These are phyloP conservation scores for Puccinia hordei DNA, from an alignment of 1,284 basidiomycete species.

Conservation along the genomic window DNA sequence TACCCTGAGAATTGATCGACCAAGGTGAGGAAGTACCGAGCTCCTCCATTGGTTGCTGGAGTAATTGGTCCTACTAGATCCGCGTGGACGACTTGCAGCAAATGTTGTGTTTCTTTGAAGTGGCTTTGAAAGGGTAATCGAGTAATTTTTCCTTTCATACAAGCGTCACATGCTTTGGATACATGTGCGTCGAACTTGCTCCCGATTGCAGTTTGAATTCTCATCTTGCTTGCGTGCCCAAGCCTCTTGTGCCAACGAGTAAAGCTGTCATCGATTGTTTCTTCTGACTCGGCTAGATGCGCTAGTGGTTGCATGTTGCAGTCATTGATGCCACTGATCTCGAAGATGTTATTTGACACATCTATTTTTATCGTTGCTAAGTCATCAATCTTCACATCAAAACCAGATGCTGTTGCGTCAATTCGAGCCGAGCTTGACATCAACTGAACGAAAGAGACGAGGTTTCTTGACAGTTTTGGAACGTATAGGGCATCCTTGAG, in stretches of 20 bases:
- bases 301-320: too few relatives aligned
- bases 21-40: conserved; percentile 3
- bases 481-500: conserved; percentile 7
- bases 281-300: too few relatives aligned
- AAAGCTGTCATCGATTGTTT: too few relatives aligned
- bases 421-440: background rate
- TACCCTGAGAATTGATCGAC: background rate
- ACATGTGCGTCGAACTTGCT: too few relatives aligned
- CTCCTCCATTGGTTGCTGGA: background rate
- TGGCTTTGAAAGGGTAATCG: background rate
- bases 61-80: conserved; percentile 15
- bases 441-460: conserved; percentile 1
- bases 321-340: background rate
- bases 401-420: background rate
- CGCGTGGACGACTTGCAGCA: background rate
- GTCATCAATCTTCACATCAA: background rate
- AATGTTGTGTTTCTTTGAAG: background rate
- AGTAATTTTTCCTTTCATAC: conserved; percentile 3
- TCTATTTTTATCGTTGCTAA: background rate
- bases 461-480: background rate
- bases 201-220: background rate
- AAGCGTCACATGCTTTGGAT: background rate
- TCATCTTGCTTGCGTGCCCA: background rate
- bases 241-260: background rate
- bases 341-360: background rate